Conservation (phyloP, 1,284 basidiomycete species). For the Ceratobasidium sp. region DNA sequence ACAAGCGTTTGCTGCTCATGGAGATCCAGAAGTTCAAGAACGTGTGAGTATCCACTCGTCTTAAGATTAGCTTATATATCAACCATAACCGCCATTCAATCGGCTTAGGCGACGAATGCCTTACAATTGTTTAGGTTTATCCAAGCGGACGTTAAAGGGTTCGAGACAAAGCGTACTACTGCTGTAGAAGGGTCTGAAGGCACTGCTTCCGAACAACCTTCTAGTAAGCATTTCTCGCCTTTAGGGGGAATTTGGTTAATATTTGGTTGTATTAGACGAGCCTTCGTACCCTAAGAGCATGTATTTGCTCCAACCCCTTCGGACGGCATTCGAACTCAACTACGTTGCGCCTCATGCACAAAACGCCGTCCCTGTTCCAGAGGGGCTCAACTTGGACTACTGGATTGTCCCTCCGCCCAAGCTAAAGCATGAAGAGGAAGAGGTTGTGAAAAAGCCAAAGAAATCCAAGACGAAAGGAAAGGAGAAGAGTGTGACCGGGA, state of each 20-base stretch:
- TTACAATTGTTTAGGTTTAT: slow-evolving; percentile 85
- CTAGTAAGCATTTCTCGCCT: neutral
- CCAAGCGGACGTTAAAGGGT: slow-evolving; percentile 78
- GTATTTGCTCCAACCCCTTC: slow-evolving; percentile 87
- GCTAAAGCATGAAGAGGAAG: slow-evolving; percentile 55
- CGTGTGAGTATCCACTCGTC: slow-evolving; percentile 69
- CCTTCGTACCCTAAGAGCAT: slow-evolving; percentile 87
- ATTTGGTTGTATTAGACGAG: slow-evolving; percentile 56
- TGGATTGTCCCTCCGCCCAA: slow-evolving; percentile 78
- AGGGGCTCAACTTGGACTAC: slow-evolving; percentile 85
- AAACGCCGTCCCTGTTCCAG: slow-evolving; percentile 81
- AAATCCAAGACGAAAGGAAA: slow-evolving; percentile 50
- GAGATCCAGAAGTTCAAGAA: slow-evolving; percentile 91
- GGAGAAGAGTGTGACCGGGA: slow-evolving; percentile 63
- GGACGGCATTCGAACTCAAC: slow-evolving; percentile 84
- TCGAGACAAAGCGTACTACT: slow-evolving; percentile 56
- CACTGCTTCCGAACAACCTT: slow-evolving; percentile 56
- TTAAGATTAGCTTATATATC: neutral
- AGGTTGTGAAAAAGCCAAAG: slow-evolving; percentile 50
- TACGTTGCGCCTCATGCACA: slow-evolving; percentile 87
- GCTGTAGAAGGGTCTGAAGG: slow-evolving; percentile 53
- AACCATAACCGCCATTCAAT: neutral
- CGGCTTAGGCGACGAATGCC: slow-evolving; percentile 78
- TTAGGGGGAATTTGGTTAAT: neutral
- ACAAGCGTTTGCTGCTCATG: slow-evolving; percentile 63